phyloP scores from a whole-genome alignment of 257 asterid genomes.

The Ehretia macrophylla region DNA sequence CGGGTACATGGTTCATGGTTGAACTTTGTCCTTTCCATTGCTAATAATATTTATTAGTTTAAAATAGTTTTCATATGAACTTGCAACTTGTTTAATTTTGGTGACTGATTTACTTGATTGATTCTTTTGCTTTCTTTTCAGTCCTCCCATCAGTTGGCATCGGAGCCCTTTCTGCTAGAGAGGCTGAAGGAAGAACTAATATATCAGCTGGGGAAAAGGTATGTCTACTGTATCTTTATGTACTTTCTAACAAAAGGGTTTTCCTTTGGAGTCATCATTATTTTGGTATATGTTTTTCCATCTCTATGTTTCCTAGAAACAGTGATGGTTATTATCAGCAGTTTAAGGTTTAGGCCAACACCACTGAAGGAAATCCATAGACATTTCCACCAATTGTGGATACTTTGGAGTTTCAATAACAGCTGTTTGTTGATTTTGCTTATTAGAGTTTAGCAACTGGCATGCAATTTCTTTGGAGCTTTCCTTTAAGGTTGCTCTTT shows the following conservation, averaged over 20 bases:
- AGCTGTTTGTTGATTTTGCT: too few species aligned
- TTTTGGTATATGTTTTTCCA: not conserved
- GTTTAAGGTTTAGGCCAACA: not conserved
- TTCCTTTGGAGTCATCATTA: not conserved
- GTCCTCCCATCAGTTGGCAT: constrained; percentile 86
- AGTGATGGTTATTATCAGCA: too few species aligned
- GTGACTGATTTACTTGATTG: not conserved
- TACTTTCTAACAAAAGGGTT: not conserved
- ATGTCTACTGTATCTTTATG: constrained; percentile 10
- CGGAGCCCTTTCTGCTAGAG: constrained; percentile 97
- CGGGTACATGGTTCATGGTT: too few species aligned
- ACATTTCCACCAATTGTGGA: not conserved
- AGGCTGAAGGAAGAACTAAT: constrained; percentile 95
- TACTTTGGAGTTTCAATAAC: not conserved
- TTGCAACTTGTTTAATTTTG: not conserved
- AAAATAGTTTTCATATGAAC: too few species aligned
- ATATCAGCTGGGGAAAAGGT: constrained; percentile 89
- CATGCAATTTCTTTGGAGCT: too few species aligned
- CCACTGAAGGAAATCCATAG: not conserved
- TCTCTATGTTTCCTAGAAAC: not conserved
- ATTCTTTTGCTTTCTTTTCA: constrained; percentile 31
- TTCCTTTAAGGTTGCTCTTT: not conserved
- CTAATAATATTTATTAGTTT: not conserved
- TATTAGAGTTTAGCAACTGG: too few species aligned
- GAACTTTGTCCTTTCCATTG: too few species aligned